A percentile compares a stretch with the other conserved stretches of the same genome.
phyloP scores from a whole-genome alignment of 1,284 basidiomycete genomes.

The Cutaneotrichosporon sp. region DNA sequence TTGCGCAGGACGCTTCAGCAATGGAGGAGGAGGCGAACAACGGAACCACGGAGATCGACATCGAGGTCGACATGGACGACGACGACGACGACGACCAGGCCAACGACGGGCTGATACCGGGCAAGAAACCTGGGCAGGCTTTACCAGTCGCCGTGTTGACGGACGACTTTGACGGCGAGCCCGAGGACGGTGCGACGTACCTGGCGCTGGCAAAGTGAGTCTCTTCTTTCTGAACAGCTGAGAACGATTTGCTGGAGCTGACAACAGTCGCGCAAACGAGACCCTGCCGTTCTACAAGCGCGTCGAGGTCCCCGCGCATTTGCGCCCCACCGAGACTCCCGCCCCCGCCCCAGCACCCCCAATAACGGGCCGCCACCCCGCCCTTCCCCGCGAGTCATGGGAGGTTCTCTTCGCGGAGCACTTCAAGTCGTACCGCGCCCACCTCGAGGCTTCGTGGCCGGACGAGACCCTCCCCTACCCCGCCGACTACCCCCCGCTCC shows the following conservation, averaged over 20 bases:
- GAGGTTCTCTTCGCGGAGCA: slow-evolving; percentile 27
- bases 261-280: slow-evolving; percentile 28
- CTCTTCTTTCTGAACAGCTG: too few relatives aligned
- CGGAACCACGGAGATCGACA: background rate
- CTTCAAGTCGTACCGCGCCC: too few relatives aligned
- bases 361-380: slow-evolving; percentile 17
- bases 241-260: too few relatives aligned
- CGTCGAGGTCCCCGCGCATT: slow-evolving; percentile 16
- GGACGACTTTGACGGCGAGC: slow-evolving; percentile 38
- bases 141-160: slow-evolving; percentile 40
- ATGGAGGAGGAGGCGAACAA: background rate
- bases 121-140: slow-evolving; percentile 21
- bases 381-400: slow-evolving; percentile 41
- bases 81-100: slow-evolving; percentile 15
- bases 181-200: slow-evolving; percentile 40
- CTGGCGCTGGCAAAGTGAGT: slow-evolving; percentile 43
- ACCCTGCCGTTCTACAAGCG: slow-evolving; percentile 36
- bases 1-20: background rate
- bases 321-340: background rate
- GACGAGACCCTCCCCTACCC: slow-evolving; percentile 18
- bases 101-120: background rate
- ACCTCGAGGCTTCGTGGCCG: slow-evolving; percentile 20
- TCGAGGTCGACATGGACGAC: background rate
- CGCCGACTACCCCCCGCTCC: slow-evolving; percentile 24
- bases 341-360: slow-evolving; percentile 1